phyloP scores from a whole-genome alignment of 2,329 filamentous ascomycete species.

The Epichloe uncinata region DNA sequence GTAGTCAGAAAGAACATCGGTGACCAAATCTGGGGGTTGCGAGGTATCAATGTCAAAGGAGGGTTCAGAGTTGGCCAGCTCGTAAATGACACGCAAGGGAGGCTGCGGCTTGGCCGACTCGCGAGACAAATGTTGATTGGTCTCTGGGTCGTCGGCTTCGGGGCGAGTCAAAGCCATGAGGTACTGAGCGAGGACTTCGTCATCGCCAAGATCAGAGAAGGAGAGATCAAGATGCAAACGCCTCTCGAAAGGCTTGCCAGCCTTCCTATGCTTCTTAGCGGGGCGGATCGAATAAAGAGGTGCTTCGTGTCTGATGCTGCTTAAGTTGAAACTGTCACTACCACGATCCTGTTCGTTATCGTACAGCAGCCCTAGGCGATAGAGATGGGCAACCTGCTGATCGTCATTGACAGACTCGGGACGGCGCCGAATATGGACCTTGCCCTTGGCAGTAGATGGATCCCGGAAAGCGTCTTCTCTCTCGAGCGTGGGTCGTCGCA shows the following conservation, averaged over 20 bases:
- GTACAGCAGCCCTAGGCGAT: conserved; percentile 31
- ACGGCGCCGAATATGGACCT: conserved; percentile 14
- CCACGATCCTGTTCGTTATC: conserved; percentile 21
- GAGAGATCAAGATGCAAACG: conserved; percentile 26
- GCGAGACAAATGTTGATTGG: conserved; percentile 7
- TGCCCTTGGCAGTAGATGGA: conserved; percentile 22
- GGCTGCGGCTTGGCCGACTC: conserved; percentile 12
- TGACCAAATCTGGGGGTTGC: conserved; percentile 22
- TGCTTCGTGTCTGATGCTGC: conserved; percentile 24
- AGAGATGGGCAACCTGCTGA: conserved; percentile 26
- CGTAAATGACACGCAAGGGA: conserved; percentile 28
- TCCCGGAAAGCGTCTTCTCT: conserved; percentile 34
- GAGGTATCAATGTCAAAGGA: conserved; percentile 23
- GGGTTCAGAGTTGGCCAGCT: conserved; percentile 20
- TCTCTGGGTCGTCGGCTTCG: conserved; percentile 9
- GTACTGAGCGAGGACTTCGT: conserved; percentile 25
- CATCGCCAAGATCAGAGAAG: conserved; percentile 28
- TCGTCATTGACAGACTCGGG: conserved; percentile 16
- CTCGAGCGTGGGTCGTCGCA: conserved; percentile 28
- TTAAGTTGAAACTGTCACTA: conserved; percentile 22
- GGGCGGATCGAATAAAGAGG: conserved; percentile 25
- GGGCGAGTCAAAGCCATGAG: conserved; percentile 14
- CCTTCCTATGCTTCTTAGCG: conserved; percentile 18
- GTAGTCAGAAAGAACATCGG: conserved; percentile 22
- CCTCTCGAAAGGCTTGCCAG: conserved; percentile 8